Evolutionary conservation across 140 eudicot species (phyloP), one percentile per base, ranked within the genome.

Genomic region (Anethum foeniculum): DNA sequence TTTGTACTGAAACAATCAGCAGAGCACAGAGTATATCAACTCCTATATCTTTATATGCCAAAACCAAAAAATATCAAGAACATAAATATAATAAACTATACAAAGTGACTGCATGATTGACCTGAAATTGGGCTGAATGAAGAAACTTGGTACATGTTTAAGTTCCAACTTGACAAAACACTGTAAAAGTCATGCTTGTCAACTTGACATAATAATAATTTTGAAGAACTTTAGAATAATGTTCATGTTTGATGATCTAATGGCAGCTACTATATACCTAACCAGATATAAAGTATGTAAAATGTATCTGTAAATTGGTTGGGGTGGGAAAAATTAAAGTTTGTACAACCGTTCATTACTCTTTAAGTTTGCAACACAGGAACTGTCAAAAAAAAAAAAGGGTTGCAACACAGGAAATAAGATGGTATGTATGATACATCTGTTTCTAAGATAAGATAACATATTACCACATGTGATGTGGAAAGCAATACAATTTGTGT

Each of bases 211-310:
- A 39, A n/a, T 43, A 75, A n/a, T 44, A 21, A 74, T 18, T 1
- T 5, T 21, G 67, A 41, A 28, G 28, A n/a, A 12, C 19, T 74
- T 10, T 36, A 19, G 16, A 47, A 43, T 18, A 28, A 41, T 21
- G 8, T 1, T 41, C 54, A n/a, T 74, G 77, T 41, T 75, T 75
- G 52, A 44, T 75, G 62, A 47, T 28, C 58, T n/a, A 25, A 25
- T 75, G 79, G 79, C 12, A 12, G 78, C 58, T 44, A 36, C 56
- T 41, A 21, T 54, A 25, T 41, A 67, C 74, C 74, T 67, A 67
- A 67, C 74, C 74, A 67, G 74, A 28, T 15, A 32, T 12, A 67
- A 30, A 15, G 12, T 67, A 32, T 67, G 74, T 67, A 30, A 64
- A 64, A 25, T 52, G n/a, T 18, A 52, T 18, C 23, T 18, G 62